Conservation (phyloP, 345 rosid genomes). For the Eucalyptus guilfoylei region DNA sequence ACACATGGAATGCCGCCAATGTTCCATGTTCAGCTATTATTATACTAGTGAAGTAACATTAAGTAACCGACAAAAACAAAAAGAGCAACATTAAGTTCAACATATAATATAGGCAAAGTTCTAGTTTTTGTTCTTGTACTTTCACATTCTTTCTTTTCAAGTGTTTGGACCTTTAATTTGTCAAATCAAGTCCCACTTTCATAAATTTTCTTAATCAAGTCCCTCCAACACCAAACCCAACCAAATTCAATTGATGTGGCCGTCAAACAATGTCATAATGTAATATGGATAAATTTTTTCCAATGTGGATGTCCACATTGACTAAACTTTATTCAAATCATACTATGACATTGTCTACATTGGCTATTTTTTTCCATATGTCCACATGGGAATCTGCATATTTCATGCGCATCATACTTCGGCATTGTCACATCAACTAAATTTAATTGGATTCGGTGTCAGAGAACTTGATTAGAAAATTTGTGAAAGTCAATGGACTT, state of each 20-base stretch:
- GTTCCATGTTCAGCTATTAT: background rate
- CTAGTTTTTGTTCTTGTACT: background rate
- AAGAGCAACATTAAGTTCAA: background rate
- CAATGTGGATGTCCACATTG: background rate
- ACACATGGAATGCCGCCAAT: background rate
- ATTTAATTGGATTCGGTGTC: background rate
- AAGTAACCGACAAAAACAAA: too few relatives aligned
- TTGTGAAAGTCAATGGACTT: background rate
- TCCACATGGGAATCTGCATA: background rate
- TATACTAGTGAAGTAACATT: background rate
- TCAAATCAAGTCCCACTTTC: background rate
- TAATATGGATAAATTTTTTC: background rate
- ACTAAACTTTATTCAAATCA: background rate
- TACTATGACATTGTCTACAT: background rate
- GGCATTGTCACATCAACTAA: background rate
- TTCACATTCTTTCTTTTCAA: background rate
- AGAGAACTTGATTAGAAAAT: background rate
- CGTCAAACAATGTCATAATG: background rate
- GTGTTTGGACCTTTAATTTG: background rate
- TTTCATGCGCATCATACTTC: background rate
- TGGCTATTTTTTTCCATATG: background rate
- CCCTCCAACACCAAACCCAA: background rate
- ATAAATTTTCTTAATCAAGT: background rate
- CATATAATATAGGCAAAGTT: background rate
- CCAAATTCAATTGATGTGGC: background rate